A percentile compares a stretch with the other conserved stretches of the same genome.
These are phyloP conservation scores for Colletotrichum sp. DNA, from an alignment of 2,329 filamentous ascomycete species.

Conservation along the genomic window DNA sequence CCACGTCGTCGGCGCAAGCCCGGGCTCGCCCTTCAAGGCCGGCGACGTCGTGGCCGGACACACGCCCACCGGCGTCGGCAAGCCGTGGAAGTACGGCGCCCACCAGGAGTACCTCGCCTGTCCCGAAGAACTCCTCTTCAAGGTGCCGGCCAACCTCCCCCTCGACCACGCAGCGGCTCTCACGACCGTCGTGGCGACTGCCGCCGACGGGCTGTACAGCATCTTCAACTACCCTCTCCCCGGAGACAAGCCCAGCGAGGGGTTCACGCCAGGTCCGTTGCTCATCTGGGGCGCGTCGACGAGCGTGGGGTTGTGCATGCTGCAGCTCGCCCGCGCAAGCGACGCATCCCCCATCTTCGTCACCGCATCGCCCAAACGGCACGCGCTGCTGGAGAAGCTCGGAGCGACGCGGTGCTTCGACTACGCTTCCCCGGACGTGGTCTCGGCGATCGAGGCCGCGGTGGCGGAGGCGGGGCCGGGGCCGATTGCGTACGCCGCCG, in stretches of 20 bases:
- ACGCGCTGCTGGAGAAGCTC: conserved; percentile 31
- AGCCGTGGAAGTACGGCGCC: not conserved
- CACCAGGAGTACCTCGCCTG: conserved; percentile 5
- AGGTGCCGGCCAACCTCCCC: conserved; percentile 11
- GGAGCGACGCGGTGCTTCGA: conserved; percentile 41
- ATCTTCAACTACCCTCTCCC: conserved; percentile 20
- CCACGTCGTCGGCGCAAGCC: not conserved
- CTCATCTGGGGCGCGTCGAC: conserved; percentile 43
- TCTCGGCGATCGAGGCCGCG: not conserved
- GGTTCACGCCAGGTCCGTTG: conserved; percentile 23
- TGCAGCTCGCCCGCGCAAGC: conserved; percentile 37
- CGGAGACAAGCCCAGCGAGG: not conserved
- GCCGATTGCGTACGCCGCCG: conserved; percentile 5
- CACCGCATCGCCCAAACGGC: conserved; percentile 35
- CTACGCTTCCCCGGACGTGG: conserved; percentile 25
- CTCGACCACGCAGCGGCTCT: conserved; percentile 20
- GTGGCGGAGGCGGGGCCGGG: not conserved
- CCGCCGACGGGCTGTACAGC: conserved; percentile 26
- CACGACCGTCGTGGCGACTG: conserved; percentile 17
- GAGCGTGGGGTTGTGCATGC: conserved; percentile 36
- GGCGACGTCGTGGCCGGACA: conserved; percentile 1
- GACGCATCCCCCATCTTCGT: conserved; percentile 35
- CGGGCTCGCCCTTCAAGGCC: not conserved
- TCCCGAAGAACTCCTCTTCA: not conserved
- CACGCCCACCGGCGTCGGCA: conserved; percentile 1